Evolutionary conservation across 1,284 basidiomycete genomes (phyloP), one percentile per base, ranked within the genome.

Genomic region (Fomitopsis pinicola): DNA sequence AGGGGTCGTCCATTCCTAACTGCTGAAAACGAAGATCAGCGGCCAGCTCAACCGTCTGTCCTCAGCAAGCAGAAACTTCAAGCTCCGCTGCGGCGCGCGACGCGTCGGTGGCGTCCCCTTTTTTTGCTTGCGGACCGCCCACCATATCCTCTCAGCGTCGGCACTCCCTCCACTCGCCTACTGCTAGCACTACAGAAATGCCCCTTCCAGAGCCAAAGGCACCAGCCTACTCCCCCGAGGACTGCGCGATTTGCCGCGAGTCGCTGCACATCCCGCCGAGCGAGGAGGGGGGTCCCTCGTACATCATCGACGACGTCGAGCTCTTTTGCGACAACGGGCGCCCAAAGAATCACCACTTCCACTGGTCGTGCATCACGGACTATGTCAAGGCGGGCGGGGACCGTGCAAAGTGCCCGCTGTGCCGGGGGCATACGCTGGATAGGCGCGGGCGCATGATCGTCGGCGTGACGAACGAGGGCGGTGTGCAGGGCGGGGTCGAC

Each of bases 281-380:
- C n/a, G 52, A 54, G 6, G 52, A 54, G 36, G 52, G 19, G 12
- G 35, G 52, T 8, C 38, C 52, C 52, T 54, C 52, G 8, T 54
- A 40, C 35, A 19, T 36, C 5, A 54, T 54, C 36, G 52, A 54
- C 52, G 52, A 54, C 35, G 36, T 54, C 52, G 52, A 54, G 52
- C 52, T 54, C 52, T 38, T 38, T 33, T 54, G 52, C 35, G 35
- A 54, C 52, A 54, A 40, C 35, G 52, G 52, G 33, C 52, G 36
- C 36, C 52, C 52, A 36, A 54, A 54, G 17, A 54, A 54, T 33
- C 52, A 54, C 52, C 52, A 54, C 35, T 54, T 54, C 52, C 52
- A 54, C 35, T 54, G 52, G 52, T 5, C 26, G 48, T 50, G 48
- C 28, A 50, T 50, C 48, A 50, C 48, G 3, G 48, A 50, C 28